Percentiles rank a stretch among this genome's conserved stretches.
Conservation (phyloP, 179 eudicot genomes). For the Camellia oleifera region DNA sequence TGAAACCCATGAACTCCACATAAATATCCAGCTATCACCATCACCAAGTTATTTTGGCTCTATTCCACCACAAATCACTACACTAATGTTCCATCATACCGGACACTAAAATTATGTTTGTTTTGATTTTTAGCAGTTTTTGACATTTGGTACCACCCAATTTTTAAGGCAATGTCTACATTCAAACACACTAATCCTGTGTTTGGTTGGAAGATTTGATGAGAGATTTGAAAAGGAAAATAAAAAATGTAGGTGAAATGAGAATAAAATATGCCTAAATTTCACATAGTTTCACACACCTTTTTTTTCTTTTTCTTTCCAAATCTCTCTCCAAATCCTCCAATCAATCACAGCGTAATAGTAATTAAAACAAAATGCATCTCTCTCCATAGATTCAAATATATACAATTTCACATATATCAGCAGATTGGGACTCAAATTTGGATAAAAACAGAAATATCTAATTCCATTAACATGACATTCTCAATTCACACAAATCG, state of each 20-base stretch:
- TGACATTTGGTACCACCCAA: not conserved
- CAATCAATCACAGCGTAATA: not conserved
- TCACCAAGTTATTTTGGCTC: not conserved
- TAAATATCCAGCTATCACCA: not conserved
- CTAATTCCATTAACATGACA: not conserved
- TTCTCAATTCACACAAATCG: not conserved
- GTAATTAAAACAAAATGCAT: not conserved
- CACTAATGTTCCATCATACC: too few species aligned
- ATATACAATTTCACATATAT: not conserved
- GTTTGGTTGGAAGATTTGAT: too few species aligned
- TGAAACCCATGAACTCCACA: not conserved
- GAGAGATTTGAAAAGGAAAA: too few species aligned
- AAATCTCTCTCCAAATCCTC: too few species aligned
- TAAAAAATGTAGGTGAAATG: too few species aligned
- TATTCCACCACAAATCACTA: too few species aligned
- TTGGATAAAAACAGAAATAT: not conserved
- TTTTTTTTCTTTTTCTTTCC: too few species aligned
- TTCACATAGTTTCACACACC: too few species aligned
- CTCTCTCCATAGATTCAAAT: not conserved
- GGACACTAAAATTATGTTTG: not conserved
- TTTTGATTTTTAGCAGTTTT: too few species aligned
- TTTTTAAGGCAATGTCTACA: not conserved
- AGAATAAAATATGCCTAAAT: too few species aligned
- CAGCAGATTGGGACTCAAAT: not conserved
- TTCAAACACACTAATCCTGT: not conserved